Evolutionary conservation across 2,329 filamentous ascomycete species (phyloP).

Genomic region (Claviceps humidiphila): DNA sequence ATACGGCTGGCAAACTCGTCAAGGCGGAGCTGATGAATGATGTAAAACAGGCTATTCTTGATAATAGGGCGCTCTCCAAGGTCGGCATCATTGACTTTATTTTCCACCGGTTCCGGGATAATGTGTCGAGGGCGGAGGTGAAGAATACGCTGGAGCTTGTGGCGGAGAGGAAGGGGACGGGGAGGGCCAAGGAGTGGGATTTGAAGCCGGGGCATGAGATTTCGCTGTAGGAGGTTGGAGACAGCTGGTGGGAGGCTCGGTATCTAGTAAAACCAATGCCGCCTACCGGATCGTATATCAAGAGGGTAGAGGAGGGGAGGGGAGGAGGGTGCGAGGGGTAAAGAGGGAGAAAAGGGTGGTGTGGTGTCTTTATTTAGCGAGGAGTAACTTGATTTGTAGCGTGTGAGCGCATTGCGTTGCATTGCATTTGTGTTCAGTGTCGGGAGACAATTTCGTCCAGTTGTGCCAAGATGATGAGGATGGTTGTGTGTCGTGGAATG

Average conservation of each 20-base stretch:
- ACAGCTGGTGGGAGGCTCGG: background rate
- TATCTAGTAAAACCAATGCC: no score
- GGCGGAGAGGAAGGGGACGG: constrained; percentile 25
- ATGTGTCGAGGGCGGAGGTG: constrained; percentile 25
- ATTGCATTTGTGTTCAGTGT: no score
- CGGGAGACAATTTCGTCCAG: no score
- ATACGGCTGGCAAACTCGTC: constrained; percentile 17
- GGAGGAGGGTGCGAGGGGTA: no score
- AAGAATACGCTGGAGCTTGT: constrained; percentile 29
- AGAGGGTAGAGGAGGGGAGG: no score
- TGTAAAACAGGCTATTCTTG: constrained; percentile 27
- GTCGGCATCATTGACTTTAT: constrained; percentile 27
- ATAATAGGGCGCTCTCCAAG: constrained; percentile 27
- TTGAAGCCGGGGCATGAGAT: constrained; percentile 27
- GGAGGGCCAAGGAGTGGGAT: constrained; percentile 25
- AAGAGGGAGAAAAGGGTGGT: no score
- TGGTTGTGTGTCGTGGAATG: no score
- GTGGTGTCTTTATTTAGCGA: no score
- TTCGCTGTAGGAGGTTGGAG: constrained; percentile 9
- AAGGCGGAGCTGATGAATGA: constrained; percentile 27
- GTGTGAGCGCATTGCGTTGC: no score
- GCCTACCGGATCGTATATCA: no score
- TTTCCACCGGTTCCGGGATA: constrained; percentile 24
- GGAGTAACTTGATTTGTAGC: no score
- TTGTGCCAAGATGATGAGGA: no score